phyloP scores from a whole-genome alignment of 225 moss, liverwort and hornwort species.

The Polytrichum commune region DNA sequence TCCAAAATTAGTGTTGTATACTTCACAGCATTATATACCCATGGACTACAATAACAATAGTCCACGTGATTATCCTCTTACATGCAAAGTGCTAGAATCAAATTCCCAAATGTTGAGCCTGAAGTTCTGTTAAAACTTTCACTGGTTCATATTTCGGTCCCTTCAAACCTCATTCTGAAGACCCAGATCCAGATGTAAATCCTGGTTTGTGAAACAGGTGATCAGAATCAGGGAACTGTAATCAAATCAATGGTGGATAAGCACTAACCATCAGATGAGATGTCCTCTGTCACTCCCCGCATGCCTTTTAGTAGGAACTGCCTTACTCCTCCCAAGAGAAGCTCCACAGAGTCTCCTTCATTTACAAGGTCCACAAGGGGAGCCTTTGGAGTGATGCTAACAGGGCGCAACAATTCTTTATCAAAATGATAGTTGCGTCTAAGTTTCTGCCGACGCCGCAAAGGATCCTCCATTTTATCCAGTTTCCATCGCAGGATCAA shows the following conservation, averaged over 20 bases:
- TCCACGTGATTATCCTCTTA: constrained; percentile 1
- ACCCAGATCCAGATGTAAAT: no score
- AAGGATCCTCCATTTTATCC: constrained; percentile 80
- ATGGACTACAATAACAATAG: neutral
- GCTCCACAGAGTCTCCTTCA: constrained; percentile 49
- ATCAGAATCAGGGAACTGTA: neutral
- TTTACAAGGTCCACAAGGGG: constrained; percentile 45
- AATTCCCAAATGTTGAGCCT: no score
- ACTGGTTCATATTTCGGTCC: no score
- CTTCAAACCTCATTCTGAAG: no score
- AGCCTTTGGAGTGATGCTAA: constrained; percentile 29
- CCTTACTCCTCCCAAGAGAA: constrained; percentile 59
- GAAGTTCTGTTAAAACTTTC: no score
- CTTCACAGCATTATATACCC: neutral
- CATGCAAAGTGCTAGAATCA: neutral
- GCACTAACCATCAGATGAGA: constrained; percentile 50
- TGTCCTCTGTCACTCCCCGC: constrained; percentile 68
- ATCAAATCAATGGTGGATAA: constrained; percentile 2
- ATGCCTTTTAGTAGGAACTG: constrained; percentile 66
- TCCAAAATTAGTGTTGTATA: neutral
- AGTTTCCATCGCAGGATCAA: constrained; percentile 59
- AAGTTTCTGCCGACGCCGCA: constrained; percentile 64
- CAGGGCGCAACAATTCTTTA: constrained; percentile 64
- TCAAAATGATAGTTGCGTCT: constrained; percentile 73
- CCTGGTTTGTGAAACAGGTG: no score